Conservation (phyloP, 768 basidiomycete genomes). For the Auriscalpium orientale region DNA sequence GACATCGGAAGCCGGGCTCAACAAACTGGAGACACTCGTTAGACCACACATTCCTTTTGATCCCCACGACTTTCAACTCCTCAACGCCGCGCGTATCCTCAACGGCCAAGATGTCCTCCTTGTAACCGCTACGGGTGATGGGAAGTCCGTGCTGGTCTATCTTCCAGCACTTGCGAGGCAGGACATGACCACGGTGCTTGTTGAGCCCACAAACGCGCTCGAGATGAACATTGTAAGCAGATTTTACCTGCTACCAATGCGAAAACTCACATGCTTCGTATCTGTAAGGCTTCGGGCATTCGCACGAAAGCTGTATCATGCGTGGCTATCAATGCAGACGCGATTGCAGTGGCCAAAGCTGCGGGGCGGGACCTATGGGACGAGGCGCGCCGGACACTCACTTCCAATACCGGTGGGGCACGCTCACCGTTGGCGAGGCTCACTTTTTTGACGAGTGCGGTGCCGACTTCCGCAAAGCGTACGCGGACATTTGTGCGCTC, state of each 20-base stretch:
- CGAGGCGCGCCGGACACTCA: background rate
- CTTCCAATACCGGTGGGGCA: background rate
- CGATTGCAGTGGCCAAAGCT: too few species aligned
- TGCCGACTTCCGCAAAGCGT: background rate
- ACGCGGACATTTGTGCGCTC: background rate
- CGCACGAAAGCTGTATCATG: background rate
- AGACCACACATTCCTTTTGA: background rate
- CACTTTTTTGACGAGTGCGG: background rate
- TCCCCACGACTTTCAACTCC: background rate
- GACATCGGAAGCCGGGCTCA: background rate
- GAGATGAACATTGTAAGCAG: background rate
- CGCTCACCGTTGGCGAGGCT: background rate
- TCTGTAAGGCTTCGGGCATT: background rate
- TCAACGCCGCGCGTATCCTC: background rate
- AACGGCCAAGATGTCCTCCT: background rate
- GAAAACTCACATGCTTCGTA: background rate
- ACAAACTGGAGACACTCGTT: background rate
- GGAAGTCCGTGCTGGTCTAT: too few species aligned
- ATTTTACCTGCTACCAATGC: background rate
- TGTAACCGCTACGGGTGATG: slow-evolving; percentile 4
- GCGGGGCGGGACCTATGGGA: too few species aligned
- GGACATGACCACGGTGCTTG: background rate
- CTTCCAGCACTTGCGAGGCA: background rate
- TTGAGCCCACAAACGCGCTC: slow-evolving; percentile 3
- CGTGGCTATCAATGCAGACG: too few species aligned